Evolutionary conservation across 352 stramenopile genomes (phyloP), one percentile per base, ranked within the genome.

Genomic region (Phytopythium litorale): DNA sequence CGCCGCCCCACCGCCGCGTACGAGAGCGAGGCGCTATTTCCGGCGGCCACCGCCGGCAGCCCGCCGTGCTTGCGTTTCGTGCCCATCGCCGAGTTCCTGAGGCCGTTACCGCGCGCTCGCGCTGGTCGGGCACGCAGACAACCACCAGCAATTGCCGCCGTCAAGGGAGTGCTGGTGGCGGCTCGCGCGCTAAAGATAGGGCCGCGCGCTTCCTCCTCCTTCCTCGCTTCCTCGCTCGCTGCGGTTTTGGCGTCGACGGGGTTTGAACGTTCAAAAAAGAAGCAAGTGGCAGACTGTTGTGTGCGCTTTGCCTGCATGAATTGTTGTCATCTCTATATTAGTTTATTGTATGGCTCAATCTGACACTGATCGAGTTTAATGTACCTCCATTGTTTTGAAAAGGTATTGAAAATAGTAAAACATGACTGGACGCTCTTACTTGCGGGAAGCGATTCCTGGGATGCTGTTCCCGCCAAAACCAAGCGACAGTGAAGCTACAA

Each of bases 31-130:
- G 32, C 21, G 21, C 25, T 52, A 52, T 52, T 52, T 32, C 46
- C 38, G 37, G 33, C 46, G 40, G n/a, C 16, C 16, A 32, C 19
- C 49, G 57, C 37, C 8, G 65, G 25, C 38, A 64, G 30, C 35
- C 72, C 68, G 28, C 33, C 62, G 37, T 78, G 74, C 63, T 60
- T 78, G 23, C 71, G 71, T 64, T 78, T 78, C 13, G 65, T 67
- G 23, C 68, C 65, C 71, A 75, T 78, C n/a, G 12, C 37, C 7
- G 11, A 15, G 16, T 46, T 55, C 12, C 45, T 51, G 45, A 23
- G 25, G 45, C 45, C 46, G 46, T 52, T 52, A n/a, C 46, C 25
- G 46, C 46, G 21, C 46, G 13, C 12, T 43, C 37, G 18, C 37
- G 18, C 37, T 6, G 37, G 18, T 46, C 40, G 40, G 6, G 3